phyloP scores from a whole-genome alignment of 2,329 filamentous ascomycete species.

The Talaromyces sp. region DNA sequence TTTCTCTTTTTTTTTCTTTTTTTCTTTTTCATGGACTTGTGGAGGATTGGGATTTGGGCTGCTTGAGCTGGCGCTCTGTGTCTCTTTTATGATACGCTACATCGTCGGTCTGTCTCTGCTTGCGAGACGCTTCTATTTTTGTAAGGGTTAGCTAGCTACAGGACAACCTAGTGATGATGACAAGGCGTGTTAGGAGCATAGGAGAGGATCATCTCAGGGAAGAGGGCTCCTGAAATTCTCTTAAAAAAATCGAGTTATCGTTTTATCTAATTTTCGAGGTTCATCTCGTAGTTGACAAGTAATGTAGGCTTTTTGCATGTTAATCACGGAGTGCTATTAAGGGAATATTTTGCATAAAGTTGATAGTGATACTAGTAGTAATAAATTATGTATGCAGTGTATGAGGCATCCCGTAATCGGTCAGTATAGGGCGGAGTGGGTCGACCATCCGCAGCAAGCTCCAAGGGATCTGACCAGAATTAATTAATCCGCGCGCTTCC shows the following conservation, averaged over 20 bases:
- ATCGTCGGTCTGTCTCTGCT: slow-evolving; percentile 23
- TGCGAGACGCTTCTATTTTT: slow-evolving; percentile 19
- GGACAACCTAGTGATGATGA: slow-evolving; percentile 17
- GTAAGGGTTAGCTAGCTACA: slow-evolving; percentile 14
- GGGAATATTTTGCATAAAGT: background rate
- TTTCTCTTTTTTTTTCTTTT: slow-evolving; percentile 13
- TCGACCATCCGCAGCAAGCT: background rate
- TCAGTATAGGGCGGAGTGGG: background rate
- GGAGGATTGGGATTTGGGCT: slow-evolving; percentile 27
- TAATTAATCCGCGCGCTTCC: background rate
- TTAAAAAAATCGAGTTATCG: background rate
- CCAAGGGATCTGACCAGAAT: background rate
- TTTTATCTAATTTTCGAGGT: background rate
- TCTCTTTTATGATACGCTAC: slow-evolving; percentile 20
- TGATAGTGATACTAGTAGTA: background rate
- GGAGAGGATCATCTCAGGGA: slow-evolving; percentile 23
- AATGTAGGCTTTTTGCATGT: background rate
- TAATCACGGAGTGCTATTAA: background rate
- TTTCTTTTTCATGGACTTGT: slow-evolving; percentile 31
- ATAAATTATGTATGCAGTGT: too few relatives aligned
- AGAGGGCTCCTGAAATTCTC: slow-evolving; percentile 23
- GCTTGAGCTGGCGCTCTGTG: slow-evolving; percentile 28
- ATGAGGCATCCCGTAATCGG: background rate
- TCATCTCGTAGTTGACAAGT: background rate
- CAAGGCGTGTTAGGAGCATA: slow-evolving; percentile 14